Evolutionary conservation across 1,139 yeast species (phyloP).

Genomic region (Yamadazyma taylorii): DNA sequence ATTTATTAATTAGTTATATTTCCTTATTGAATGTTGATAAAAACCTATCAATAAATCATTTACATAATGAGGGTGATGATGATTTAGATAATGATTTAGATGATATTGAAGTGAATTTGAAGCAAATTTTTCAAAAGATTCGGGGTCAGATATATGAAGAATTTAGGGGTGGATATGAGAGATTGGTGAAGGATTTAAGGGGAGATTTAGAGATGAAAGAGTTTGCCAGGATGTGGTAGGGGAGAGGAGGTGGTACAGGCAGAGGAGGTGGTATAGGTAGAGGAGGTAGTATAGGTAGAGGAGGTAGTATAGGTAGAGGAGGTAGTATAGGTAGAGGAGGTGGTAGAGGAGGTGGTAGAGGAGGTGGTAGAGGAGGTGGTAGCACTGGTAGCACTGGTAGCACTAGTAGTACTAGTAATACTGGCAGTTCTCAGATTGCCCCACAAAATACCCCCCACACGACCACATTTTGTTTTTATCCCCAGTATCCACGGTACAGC

Average conservation of each 20-base stretch:
- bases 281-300: no score
- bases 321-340: no score
- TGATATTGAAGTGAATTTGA: conserved; percentile 25
- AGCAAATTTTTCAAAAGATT: conserved; percentile 25
- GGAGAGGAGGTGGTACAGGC: no score
- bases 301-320: no score
- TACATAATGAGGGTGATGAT: no score
- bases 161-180: conserved; percentile 20
- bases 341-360: no score
- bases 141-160: conserved; percentile 26
- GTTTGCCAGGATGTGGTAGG: conserved; percentile 11
- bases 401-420: no score
- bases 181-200: conserved; percentile 29
- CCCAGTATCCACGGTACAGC: no score
- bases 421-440: conserved; percentile 6
- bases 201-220: conserved; percentile 24
- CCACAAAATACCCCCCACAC: conserved; percentile 14
- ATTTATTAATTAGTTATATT: conserved; percentile 30
- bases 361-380: no score
- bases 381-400: no score
- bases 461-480: neutral
- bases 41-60: conserved; percentile 12
- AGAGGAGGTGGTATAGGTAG: no score
- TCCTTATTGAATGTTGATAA: conserved; percentile 26
- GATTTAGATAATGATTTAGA: conserved; percentile 18